Conservation (phyloP, 495 filamentous ascomycete species). For the Aspergillus bertholletiae region DNA sequence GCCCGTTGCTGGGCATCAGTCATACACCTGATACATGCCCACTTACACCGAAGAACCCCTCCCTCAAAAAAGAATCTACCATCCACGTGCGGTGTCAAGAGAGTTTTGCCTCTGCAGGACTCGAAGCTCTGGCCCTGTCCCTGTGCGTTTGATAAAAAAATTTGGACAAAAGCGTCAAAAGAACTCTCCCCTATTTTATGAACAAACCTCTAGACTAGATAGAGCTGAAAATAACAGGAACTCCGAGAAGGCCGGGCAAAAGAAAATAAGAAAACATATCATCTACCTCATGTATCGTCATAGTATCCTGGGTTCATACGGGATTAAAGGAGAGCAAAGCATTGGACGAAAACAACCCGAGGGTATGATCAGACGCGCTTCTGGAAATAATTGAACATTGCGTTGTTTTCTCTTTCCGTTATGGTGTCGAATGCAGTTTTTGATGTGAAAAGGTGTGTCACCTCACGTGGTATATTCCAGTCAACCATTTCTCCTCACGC, state of each 20-base stretch:
- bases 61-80: background rate
- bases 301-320: background rate
- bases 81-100: background rate
- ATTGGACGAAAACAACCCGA: background rate
- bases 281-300: background rate
- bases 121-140: background rate
- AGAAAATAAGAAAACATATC: background rate
- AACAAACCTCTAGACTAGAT: background rate
- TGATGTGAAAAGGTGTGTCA: background rate
- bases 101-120: background rate
- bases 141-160: background rate
- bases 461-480: conserved; percentile 13
- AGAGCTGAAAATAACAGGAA: background rate
- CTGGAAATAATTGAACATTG: background rate
- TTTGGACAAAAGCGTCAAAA: background rate
- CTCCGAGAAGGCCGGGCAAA: background rate
- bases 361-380: background rate
- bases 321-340: background rate
- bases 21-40: background rate
- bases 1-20: background rate
- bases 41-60: background rate
- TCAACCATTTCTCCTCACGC: conserved; percentile 13
- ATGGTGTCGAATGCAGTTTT: background rate
- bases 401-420: background rate
- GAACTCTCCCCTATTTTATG: background rate